Conservation (phyloP, 192 early-diverging fungal genomes). For the Thamnidium elegans region DNA sequence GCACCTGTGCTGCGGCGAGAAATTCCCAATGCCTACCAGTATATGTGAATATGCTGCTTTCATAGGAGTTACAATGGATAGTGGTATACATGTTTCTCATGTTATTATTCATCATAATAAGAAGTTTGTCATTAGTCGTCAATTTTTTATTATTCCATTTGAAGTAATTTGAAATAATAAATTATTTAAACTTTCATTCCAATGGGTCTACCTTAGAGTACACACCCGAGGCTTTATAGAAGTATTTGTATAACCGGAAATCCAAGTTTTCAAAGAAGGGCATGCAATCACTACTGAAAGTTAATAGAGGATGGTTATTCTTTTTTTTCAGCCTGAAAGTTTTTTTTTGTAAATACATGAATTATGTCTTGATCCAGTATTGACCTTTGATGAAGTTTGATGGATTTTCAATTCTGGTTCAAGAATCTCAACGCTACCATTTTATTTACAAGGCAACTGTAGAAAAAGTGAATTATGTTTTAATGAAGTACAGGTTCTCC, state of each 20-base stretch:
- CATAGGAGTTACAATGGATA: constrained; percentile 11
- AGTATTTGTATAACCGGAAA: constrained; percentile 3
- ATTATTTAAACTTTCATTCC: background rate
- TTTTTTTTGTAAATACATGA: background rate
- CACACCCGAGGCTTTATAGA: background rate
- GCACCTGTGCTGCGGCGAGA: constrained; percentile 7
- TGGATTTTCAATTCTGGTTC: background rate
- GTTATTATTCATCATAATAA: background rate
- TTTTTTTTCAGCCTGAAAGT: background rate
- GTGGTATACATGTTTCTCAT: background rate
- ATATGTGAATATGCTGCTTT: constrained; percentile 6
- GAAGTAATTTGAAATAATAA: constrained; percentile 4
- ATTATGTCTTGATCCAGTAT: background rate
- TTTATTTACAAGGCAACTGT: too few relatives aligned
- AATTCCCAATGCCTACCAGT: constrained; percentile 9
- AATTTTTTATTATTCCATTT: background rate
- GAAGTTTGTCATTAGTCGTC: too few relatives aligned
- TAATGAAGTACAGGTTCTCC: too few relatives aligned
- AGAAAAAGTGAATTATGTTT: too few relatives aligned
- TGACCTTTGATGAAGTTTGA: constrained; percentile 2
- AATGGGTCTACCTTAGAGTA: constrained; percentile 1
- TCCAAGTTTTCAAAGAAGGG: constrained; percentile 1
- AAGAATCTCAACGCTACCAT: too few relatives aligned
- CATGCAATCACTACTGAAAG: background rate
- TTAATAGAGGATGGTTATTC: constrained; percentile 2